phyloP scores from a whole-genome alignment of 768 basidiomycete genomes.

The Boletus coccyginus region DNA sequence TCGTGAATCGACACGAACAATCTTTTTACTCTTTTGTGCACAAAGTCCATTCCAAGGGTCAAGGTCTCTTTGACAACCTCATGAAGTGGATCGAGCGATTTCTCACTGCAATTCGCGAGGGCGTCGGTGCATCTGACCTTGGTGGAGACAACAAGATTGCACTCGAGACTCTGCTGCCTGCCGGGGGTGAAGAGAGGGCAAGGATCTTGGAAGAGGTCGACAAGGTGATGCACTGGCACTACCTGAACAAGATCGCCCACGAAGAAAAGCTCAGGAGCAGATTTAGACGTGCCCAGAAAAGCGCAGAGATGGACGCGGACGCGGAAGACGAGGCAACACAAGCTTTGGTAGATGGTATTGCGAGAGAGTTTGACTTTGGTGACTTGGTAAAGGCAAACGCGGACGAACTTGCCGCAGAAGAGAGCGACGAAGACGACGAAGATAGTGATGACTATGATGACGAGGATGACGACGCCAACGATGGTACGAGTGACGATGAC shows the following conservation, averaged over 20 bases:
- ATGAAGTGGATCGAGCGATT: conserved; percentile 98
- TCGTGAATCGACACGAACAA: conserved; percentile 92
- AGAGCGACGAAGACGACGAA: conserved; percentile 49
- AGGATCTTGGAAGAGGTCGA: conserved; percentile 85
- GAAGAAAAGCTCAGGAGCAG: conserved; percentile 89
- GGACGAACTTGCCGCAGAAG: conserved; percentile 77
- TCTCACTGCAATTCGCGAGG: conserved; percentile 86
- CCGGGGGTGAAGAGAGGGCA: conserved; percentile 71
- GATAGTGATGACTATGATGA: conserved; percentile 39
- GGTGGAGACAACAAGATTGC: conserved; percentile 43
- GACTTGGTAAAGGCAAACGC: conserved; percentile 77
- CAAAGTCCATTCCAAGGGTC: conserved; percentile 97
- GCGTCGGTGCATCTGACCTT: conserved; percentile 51
- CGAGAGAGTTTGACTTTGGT: conserved; percentile 78
- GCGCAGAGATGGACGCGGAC: conserved; percentile 47
- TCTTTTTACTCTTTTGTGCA: conserved; percentile 96
- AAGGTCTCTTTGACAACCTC: conserved; percentile 87
- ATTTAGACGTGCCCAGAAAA: conserved; percentile 60
- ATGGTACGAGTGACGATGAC: conserved; percentile 39
- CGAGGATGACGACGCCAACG: conserved; percentile 36
- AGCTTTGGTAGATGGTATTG: conserved; percentile 75
- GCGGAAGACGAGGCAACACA: conserved; percentile 79
- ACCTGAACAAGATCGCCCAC: conserved; percentile 88
- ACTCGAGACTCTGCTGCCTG: conserved; percentile 88
- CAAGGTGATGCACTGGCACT: conserved; percentile 87